phyloP scores from a whole-genome alignment of 148 eudicot genomes.

The Linanthus parryae region DNA sequence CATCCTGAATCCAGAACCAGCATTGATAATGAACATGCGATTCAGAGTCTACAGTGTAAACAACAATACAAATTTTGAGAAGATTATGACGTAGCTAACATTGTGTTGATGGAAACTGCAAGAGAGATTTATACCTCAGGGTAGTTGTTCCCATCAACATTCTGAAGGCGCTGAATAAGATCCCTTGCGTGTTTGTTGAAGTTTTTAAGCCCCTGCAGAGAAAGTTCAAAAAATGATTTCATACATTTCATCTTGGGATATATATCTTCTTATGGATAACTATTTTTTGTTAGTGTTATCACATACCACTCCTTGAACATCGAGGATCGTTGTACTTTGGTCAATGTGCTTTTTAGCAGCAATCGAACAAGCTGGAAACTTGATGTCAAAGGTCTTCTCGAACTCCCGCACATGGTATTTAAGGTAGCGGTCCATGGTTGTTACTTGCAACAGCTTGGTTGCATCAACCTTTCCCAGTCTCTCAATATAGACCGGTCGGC shows the following conservation, averaged over 20 bases:
- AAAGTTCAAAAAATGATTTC: background rate
- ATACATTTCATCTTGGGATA: background rate
- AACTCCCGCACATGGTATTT: constrained; percentile 86
- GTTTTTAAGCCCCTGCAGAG: constrained; percentile 66
- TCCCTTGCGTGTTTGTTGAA: constrained; percentile 86
- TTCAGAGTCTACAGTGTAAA: constrained; percentile 53
- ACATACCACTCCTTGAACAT: constrained; percentile 99
- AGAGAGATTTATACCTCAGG: constrained; percentile 59
- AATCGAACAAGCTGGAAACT: constrained; percentile 89
- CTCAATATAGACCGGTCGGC: constrained; percentile 90
- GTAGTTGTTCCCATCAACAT: constrained; percentile 83
- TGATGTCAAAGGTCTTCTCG: constrained; percentile 72
- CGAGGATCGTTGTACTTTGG: constrained; percentile 92
- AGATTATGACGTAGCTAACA: background rate
- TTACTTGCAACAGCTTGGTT: constrained; percentile 84
- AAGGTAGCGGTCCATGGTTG: constrained; percentile 80
- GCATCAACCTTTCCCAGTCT: constrained; percentile 86
- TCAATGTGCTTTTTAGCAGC: constrained; percentile 89
- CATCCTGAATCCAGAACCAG: constrained; percentile 95
- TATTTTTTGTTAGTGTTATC: background rate
- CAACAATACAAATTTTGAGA: background rate
- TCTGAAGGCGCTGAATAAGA: constrained; percentile 74
- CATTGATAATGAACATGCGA: constrained; percentile 96
- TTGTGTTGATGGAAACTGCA: background rate
- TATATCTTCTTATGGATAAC: background rate